phyloP scores from a whole-genome alignment of 441 rosid species.

The Brassica hybrid region DNA sequence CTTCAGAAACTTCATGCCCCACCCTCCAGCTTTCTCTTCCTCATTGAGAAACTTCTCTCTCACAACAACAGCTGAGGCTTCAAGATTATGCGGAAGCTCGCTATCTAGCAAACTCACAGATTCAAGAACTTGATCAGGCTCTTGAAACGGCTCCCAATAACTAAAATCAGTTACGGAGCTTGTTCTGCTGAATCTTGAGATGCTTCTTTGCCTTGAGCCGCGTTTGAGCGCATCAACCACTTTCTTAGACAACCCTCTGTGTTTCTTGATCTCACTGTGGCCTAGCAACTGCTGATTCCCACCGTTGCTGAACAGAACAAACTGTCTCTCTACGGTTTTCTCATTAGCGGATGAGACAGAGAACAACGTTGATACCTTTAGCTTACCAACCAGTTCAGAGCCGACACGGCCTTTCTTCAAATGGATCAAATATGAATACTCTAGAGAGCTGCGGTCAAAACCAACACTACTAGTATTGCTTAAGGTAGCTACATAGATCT shows the following conservation, averaged over 20 bases:
- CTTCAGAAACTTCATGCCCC: constrained; percentile 88
- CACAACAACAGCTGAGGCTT: constrained; percentile 71
- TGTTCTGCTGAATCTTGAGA: constrained; percentile 55
- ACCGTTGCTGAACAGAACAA: constrained; percentile 58
- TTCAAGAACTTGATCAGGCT: constrained; percentile 43
- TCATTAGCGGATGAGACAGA: constrained; percentile 49
- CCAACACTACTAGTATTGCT: constrained; percentile 45
- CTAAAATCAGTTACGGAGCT: constrained; percentile 50
- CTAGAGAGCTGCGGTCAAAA: constrained; percentile 42
- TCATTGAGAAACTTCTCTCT: constrained; percentile 52
- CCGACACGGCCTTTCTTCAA: constrained; percentile 44
- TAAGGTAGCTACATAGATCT: constrained; percentile 56
- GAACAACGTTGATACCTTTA: constrained; percentile 67
- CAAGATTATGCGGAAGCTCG: constrained; percentile 62
- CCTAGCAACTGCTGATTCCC: constrained; percentile 46
- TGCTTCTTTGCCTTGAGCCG: constrained; percentile 60
- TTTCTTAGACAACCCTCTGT: constrained; percentile 61
- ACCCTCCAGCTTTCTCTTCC: constrained; percentile 63
- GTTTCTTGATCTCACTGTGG: constrained; percentile 46
- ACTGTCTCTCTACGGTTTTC: constrained; percentile 66
- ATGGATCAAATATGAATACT: constrained; percentile 62
- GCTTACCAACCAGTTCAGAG: constrained; percentile 69
- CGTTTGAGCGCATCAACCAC: constrained; percentile 58
- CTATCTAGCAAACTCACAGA: constrained; percentile 44
- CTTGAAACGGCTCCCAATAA: constrained; percentile 53